phyloP scores from a whole-genome alignment of 2,329 filamentous ascomycete genomes.

The Aspergillus sp. region DNA sequence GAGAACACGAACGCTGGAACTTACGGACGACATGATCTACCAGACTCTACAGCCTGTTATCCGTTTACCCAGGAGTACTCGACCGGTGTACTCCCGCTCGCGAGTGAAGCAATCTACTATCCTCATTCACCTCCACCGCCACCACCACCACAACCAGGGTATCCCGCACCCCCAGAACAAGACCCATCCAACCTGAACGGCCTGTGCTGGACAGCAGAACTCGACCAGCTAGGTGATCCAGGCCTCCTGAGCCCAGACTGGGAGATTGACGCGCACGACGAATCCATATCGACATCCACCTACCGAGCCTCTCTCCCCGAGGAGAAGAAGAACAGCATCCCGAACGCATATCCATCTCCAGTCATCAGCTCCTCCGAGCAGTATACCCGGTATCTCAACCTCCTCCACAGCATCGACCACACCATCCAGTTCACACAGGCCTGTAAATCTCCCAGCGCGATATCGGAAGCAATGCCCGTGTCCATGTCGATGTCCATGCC shows the following conservation, averaged over 20 bases:
- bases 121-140: too few relatives aligned
- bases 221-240: slow-evolving; percentile 6
- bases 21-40: background rate
- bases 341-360: background rate
- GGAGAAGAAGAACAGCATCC: background rate
- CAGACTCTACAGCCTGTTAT: background rate
- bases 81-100: background rate
- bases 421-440: slow-evolving; percentile 4
- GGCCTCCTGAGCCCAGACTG: slow-evolving; percentile 12
- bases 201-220: slow-evolving; percentile 13
- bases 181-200: background rate
- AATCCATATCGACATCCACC: background rate
- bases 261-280: slow-evolving; percentile 9
- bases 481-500: background rate
- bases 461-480: background rate
- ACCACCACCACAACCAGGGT: too few relatives aligned
- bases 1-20: background rate
- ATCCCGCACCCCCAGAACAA: background rate
- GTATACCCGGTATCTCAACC: slow-evolving; percentile 8
- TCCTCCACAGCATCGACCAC: slow-evolving; percentile 16
- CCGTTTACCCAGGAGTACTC: background rate
- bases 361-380: background rate
- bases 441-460: background rate
- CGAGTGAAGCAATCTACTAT: background rate
- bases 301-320: background rate